phyloP scores from a whole-genome alignment of 2,329 filamentous ascomycete species.

The Scortechinia acanthostroma region DNA sequence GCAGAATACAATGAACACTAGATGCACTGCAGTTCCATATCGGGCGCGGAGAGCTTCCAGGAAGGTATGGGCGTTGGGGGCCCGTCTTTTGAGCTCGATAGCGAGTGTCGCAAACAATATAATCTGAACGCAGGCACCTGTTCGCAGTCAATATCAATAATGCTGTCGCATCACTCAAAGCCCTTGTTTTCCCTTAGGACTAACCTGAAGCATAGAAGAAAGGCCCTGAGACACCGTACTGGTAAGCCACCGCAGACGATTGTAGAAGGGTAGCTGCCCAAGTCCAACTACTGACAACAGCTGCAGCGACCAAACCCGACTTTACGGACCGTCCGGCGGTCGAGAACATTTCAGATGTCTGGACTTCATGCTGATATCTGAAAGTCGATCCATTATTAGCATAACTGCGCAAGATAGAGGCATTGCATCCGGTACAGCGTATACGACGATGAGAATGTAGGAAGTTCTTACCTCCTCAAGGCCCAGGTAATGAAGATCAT shows the following conservation, averaged over 20 bases:
- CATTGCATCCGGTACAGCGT: slow-evolving; percentile 10
- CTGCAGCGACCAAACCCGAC: slow-evolving; percentile 77
- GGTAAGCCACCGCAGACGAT: slow-evolving; percentile 74
- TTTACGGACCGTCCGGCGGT: slow-evolving; percentile 85
- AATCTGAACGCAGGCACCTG: slow-evolving; percentile 77
- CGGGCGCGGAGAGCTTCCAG: slow-evolving; percentile 77
- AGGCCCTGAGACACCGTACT: slow-evolving; percentile 63
- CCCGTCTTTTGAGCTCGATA: slow-evolving; percentile 80
- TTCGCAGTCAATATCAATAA: slow-evolving; percentile 23
- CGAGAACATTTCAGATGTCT: slow-evolving; percentile 88
- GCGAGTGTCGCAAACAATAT: slow-evolving; percentile 83
- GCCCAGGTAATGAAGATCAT: slow-evolving; percentile 59
- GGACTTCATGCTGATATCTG: slow-evolving; percentile 66
- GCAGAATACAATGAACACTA: slow-evolving; percentile 76
- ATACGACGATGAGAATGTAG: slow-evolving; percentile 1
- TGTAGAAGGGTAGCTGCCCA: slow-evolving; percentile 82
- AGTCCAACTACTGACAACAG: slow-evolving; percentile 89
- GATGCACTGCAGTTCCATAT: slow-evolving; percentile 68
- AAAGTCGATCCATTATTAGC: too few relatives aligned
- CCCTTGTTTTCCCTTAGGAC: slow-evolving; percentile 40
- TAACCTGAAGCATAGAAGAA: slow-evolving; percentile 58
- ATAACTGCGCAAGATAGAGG: too few relatives aligned
- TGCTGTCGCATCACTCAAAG: background rate
- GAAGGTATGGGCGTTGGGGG: slow-evolving; percentile 80
- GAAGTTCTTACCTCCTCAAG: slow-evolving; percentile 37